phyloP scores from a whole-genome alignment of 179 eudicot species.

The Sideroxylon spinosum region DNA sequence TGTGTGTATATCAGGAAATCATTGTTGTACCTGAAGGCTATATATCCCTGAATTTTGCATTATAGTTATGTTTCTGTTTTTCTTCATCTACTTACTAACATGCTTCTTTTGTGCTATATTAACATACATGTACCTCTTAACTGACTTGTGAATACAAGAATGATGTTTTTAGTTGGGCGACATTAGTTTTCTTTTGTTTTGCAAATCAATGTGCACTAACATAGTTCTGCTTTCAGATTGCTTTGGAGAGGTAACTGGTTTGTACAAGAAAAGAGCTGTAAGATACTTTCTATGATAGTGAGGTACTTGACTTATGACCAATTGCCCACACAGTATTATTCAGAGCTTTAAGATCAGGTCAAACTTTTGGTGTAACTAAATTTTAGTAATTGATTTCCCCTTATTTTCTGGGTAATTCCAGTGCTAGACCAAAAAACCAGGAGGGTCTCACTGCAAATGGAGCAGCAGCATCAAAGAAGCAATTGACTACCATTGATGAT shows the following conservation, averaged over 20 bases:
- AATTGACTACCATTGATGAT: slow-evolving; percentile 56
- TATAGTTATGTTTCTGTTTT: background rate
- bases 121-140: background rate
- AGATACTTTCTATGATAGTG: slow-evolving; percentile 73
- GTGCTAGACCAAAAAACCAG: slow-evolving; percentile 73
- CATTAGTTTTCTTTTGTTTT: slow-evolving; percentile 5
- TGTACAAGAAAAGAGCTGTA: slow-evolving; percentile 94
- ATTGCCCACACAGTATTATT: background rate
- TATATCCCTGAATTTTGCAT: background rate
- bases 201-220: slow-evolving; percentile 13
- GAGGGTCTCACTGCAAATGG: slow-evolving; percentile 49
- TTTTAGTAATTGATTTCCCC: background rate
- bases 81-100: background rate
- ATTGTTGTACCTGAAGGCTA: background rate
- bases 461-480: slow-evolving; percentile 69
- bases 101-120: background rate
- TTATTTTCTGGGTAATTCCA: slow-evolving; percentile 25
- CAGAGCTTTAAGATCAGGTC: background rate
- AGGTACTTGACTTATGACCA: slow-evolving; percentile 44
- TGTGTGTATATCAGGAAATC: background rate
- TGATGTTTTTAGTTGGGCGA: background rate
- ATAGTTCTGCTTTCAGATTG: slow-evolving; percentile 48
- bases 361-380: slow-evolving; percentile 6
- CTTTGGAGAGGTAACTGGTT: slow-evolving; percentile 93
- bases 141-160: background rate